Conservation (phyloP, 1,139 yeast species). For the Yamadazyma diddensiae region DNA sequence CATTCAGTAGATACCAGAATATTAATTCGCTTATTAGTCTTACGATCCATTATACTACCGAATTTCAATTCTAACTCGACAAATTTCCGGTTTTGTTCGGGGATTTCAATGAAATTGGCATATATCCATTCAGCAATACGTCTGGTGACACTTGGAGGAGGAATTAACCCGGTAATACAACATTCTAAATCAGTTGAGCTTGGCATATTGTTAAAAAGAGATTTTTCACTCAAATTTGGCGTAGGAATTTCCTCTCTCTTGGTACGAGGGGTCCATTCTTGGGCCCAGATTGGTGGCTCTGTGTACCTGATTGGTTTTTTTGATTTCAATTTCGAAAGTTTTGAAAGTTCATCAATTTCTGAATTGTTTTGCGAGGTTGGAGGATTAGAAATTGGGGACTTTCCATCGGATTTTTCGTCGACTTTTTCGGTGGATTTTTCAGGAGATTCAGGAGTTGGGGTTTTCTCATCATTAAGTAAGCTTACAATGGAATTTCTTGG, state of each 20-base stretch:
- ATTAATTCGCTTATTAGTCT: slow-evolving; percentile 59
- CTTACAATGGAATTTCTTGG: slow-evolving; percentile 44
- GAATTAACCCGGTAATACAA: slow-evolving; percentile 69
- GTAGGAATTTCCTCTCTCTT: background rate
- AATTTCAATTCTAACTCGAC: slow-evolving; percentile 82
- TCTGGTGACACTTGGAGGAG: slow-evolving; percentile 79
- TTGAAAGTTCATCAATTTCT: slow-evolving; percentile 21
- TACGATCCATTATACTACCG: slow-evolving; percentile 71
- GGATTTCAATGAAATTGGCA: slow-evolving; percentile 68
- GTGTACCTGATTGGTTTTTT: slow-evolving; percentile 62
- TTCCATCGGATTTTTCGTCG: slow-evolving; percentile 2
- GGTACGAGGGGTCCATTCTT: slow-evolving; percentile 54
- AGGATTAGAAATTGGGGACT: slow-evolving; percentile 8
- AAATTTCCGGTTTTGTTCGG: slow-evolving; percentile 54
- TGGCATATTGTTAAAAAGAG: slow-evolving; percentile 37
- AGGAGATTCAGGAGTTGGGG: slow-evolving; percentile 17
- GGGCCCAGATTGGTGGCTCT: slow-evolving; percentile 82
- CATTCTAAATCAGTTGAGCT: slow-evolving; percentile 47
- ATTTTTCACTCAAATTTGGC: slow-evolving; percentile 21
- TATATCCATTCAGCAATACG: slow-evolving; percentile 87
- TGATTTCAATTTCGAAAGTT: slow-evolving; percentile 19
- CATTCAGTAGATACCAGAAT: slow-evolving; percentile 79
- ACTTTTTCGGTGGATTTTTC: background rate
- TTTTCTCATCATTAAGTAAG: slow-evolving; percentile 45
- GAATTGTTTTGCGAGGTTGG: background rate